phyloP scores from a whole-genome alignment of 805 yeast genomes.

The Candida fluviatilis region DNA sequence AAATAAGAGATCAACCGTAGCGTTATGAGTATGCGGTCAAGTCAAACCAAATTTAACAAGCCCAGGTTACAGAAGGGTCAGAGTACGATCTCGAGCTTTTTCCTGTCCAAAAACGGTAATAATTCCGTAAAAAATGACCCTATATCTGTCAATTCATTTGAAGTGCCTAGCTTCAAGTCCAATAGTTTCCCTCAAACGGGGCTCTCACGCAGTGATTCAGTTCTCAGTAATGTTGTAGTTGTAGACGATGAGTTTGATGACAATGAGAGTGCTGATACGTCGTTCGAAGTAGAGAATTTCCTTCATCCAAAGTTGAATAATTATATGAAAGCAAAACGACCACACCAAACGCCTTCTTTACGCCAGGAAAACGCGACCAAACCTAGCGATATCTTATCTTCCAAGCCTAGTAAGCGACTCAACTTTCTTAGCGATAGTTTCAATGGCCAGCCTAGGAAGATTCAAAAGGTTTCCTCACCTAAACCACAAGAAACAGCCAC shows the following conservation, averaged over 20 bases:
- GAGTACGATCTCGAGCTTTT: constrained; percentile 26
- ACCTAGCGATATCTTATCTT: background rate
- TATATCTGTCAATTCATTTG: background rate
- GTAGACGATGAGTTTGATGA: constrained; percentile 3
- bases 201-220: background rate
- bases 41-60: background rate
- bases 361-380: background rate
- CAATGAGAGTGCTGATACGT: constrained; percentile 3
- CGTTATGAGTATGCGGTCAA: constrained; percentile 1
- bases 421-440: constrained; percentile 1
- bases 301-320: constrained; percentile 2
- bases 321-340: background rate
- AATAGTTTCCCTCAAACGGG: background rate
- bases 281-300: constrained; percentile 5
- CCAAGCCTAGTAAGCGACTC: background rate
- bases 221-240: background rate
- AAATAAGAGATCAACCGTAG: no score
- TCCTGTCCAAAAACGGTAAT: constrained; percentile 5
- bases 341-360: no score
- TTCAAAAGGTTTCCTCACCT: background rate
- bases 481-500: background rate
- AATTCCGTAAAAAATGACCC: background rate
- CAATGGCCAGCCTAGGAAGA: constrained; percentile 2
- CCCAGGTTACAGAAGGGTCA: constrained; percentile 12
- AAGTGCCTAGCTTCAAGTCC: no score